A percentile compares a stretch with the other conserved stretches of the same genome.
phyloP scores from a whole-genome alignment of 2,329 filamentous ascomycete genomes.

The Penicillium psychrosexuale region DNA sequence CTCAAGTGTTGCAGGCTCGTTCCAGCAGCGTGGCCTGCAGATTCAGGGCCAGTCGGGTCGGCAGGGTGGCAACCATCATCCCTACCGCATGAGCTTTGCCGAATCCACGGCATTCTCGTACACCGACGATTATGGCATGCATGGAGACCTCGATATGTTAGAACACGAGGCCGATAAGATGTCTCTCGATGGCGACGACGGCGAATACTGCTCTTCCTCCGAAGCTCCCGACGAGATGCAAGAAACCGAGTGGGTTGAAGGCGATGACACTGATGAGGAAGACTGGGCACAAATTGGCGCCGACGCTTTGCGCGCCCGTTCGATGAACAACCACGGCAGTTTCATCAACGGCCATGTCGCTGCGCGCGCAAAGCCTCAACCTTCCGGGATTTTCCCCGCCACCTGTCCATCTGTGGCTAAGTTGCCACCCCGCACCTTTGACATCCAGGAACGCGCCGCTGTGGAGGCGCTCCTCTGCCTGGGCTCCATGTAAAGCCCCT shows the following conservation, averaged over 20 bases:
- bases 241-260: slow-evolving; percentile 76
- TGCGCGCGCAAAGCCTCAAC: slow-evolving; percentile 21
- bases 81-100: slow-evolving; percentile 60
- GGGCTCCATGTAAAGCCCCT: slow-evolving; percentile 45
- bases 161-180: slow-evolving; percentile 92
- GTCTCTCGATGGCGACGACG: slow-evolving; percentile 73
- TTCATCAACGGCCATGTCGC: slow-evolving; percentile 30
- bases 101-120: slow-evolving; percentile 75
- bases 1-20: slow-evolving; percentile 49
- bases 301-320: slow-evolving; percentile 71
- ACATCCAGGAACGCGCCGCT: slow-evolving; percentile 46
- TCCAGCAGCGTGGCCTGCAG: slow-evolving; percentile 46
- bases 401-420: slow-evolving; percentile 41
- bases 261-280: slow-evolving; percentile 89
- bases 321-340: slow-evolving; percentile 47
- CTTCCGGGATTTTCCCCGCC: slow-evolving; percentile 18
- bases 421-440: slow-evolving; percentile 38
- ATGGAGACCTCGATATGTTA: slow-evolving; percentile 62
- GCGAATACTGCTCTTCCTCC: slow-evolving; percentile 67
- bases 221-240: slow-evolving; percentile 63
- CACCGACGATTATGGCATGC: slow-evolving; percentile 60
- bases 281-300: slow-evolving; percentile 91
- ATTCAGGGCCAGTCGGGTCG: slow-evolving; percentile 43
- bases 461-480: slow-evolving; percentile 49
- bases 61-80: slow-evolving; percentile 36